A percentile compares a stretch with the other conserved stretches of the same genome.
These are phyloP conservation scores for Chlorella sp. DNA, from an alignment of 139 green algal species.

Conservation along the genomic window DNA sequence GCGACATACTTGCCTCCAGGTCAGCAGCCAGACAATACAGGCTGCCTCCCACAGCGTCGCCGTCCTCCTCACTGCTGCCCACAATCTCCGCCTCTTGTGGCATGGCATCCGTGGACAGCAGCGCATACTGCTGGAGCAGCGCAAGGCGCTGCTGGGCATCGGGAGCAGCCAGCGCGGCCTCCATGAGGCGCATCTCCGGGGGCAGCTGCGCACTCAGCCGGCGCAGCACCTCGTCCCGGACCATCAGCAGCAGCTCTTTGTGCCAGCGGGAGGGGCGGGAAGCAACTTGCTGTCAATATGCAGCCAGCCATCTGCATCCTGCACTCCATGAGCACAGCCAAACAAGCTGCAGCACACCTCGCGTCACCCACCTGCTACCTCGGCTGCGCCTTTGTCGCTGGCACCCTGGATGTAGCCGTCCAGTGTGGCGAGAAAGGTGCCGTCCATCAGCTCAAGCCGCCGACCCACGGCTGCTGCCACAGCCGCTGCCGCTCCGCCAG, in stretches of 20 bases:
- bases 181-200: slow-evolving; percentile 29
- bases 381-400: background rate
- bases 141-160: background rate
- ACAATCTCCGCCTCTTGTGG: background rate
- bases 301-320: no score
- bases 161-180: background rate
- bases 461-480: background rate
- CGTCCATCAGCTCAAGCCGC: slow-evolving; percentile 5
- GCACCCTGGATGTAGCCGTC: slow-evolving; percentile 20
- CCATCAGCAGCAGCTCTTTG: slow-evolving; percentile 23
- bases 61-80: background rate
- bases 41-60: background rate
- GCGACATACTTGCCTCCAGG: background rate
- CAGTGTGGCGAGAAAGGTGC: slow-evolving; percentile 11
- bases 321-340: no score
- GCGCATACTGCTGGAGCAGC: slow-evolving; percentile 4
- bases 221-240: slow-evolving; percentile 33
- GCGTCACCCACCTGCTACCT: background rate
- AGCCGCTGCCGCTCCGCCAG: background rate
- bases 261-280: no score
- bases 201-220: slow-evolving; percentile 21
- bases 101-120: background rate
- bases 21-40: slow-evolving; percentile 12
- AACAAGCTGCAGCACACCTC: no score
- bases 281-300: no score